phyloP scores from a whole-genome alignment of 495 filamentous ascomycete species.

The Penicillium argentinense region DNA sequence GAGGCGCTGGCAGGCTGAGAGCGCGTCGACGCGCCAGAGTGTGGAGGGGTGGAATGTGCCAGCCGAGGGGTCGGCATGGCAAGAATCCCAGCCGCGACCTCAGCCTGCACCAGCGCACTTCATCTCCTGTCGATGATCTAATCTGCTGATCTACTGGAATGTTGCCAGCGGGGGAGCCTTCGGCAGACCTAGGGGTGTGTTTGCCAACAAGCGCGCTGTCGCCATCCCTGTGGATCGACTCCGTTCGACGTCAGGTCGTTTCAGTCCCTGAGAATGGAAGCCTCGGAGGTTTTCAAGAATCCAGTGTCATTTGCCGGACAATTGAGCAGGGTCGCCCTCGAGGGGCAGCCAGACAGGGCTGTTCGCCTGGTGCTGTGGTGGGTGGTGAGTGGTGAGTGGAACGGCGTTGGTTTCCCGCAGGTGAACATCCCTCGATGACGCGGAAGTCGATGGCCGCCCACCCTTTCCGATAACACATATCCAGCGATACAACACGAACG shows the following conservation, averaged over 20 bases:
- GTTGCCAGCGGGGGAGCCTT: constrained; percentile 1
- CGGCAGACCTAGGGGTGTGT: constrained; percentile 9
- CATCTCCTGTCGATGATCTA: not conserved
- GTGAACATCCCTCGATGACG: constrained; percentile 27
- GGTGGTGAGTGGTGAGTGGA: not conserved
- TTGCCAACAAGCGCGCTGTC: not conserved
- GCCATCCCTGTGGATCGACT: constrained; percentile 17
- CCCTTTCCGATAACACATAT: not conserved
- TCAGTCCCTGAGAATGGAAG: constrained; percentile 16
- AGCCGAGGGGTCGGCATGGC: constrained; percentile 26
- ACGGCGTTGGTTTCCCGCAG: constrained; percentile 1
- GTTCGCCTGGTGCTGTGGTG: not conserved
- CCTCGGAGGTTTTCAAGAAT: constrained; percentile 8
- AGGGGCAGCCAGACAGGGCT: not conserved
- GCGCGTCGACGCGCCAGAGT: constrained; percentile 34
- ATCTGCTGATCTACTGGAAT: constrained; percentile 22
- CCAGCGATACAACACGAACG: too few species aligned
- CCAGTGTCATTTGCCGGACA: not conserved
- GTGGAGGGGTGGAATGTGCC: constrained; percentile 35
- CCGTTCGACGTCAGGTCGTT: constrained; percentile 18
- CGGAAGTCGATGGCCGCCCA: not conserved
- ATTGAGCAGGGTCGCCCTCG: not conserved
- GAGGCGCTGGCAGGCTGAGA: constrained; percentile 5
- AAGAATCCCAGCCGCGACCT: constrained; percentile 27
- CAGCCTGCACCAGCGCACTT: not conserved